Percentiles rank a stretch among this genome's conserved stretches.
These are phyloP conservation scores for Mikania micrantha DNA, from an alignment of 129 eudicot species.

Conservation along the genomic window DNA sequence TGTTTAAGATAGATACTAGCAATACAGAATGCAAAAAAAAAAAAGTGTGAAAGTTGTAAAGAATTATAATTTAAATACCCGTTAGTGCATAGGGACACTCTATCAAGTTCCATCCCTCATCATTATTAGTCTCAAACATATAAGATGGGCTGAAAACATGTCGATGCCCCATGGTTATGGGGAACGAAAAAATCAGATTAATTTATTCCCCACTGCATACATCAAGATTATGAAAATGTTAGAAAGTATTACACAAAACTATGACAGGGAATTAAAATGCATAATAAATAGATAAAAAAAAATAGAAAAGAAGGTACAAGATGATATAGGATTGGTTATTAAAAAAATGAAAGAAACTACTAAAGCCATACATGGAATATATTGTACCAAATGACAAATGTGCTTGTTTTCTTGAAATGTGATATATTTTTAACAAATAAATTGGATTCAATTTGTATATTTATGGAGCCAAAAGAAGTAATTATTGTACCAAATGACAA, in stretches of 20 bases:
- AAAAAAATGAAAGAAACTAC: no score
- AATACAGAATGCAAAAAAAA: background rate
- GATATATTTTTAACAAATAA: no score
- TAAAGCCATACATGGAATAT: no score
- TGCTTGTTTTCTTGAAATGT: no score
- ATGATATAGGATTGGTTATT: no score
- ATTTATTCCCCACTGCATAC: conserved; percentile 21
- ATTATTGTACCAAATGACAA: no score
- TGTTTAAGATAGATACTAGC: background rate
- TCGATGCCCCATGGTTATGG: conserved; percentile 51
- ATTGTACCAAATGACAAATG: no score
- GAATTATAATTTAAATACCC: conserved; percentile 23
- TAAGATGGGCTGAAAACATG: conserved; percentile 39
- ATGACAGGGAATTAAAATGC: background rate
- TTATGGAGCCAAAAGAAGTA: no score
- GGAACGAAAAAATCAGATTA: conserved; percentile 12
- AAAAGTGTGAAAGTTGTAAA: background rate
- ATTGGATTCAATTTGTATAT: no score
- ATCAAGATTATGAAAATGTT: background rate
- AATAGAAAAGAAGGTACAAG: no score
- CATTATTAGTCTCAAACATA: conserved; percentile 39
- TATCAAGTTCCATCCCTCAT: conserved; percentile 47
- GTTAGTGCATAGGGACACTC: conserved; percentile 34
- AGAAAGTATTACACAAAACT: background rate
- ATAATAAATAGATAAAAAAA: background rate